Percentiles rank a stretch among this genome's conserved stretches.
Conservation (phyloP, 2,329 filamentous ascomycete species). For the Ceratocystis destructans region DNA sequence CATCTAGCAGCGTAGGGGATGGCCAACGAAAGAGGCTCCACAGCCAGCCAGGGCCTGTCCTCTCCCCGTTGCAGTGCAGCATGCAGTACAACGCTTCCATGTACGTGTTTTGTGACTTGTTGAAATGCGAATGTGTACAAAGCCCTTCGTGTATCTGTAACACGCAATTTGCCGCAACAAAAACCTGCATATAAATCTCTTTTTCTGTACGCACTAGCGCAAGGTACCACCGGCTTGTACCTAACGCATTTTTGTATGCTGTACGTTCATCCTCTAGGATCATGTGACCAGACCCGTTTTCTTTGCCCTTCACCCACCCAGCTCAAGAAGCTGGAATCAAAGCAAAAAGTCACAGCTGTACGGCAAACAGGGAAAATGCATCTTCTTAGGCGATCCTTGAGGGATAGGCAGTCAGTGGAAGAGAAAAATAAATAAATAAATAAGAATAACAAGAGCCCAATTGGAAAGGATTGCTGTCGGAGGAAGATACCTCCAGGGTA, state of each 20-base stretch:
- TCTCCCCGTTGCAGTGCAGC: not conserved
- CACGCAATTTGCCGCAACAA: too few relatives aligned
- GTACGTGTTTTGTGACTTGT: not conserved
- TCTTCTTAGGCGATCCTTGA: constrained; percentile 10
- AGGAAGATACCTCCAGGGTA: constrained; percentile 1
- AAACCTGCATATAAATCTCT: too few relatives aligned
- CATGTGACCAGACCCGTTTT: not conserved
- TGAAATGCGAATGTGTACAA: not conserved
- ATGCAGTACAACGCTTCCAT: constrained; percentile 2
- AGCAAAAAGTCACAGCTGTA: not conserved
- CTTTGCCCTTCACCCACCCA: not conserved
- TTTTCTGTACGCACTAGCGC: not conserved
- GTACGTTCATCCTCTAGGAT: not conserved
- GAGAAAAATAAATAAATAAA: not conserved
- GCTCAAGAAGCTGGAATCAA: not conserved
- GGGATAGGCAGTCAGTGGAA: not conserved
- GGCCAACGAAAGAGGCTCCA: not conserved
- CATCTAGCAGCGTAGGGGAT: not conserved
- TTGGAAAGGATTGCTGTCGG: not conserved
- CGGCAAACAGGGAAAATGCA: not conserved
- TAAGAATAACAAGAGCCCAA: not conserved
- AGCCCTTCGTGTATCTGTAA: not conserved
- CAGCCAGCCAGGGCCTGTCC: not conserved
- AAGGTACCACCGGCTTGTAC: not conserved
- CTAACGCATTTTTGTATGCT: not conserved